Conservation (phyloP, 768 basidiomycete genomes). For the Saitozyma sp. region DNA sequence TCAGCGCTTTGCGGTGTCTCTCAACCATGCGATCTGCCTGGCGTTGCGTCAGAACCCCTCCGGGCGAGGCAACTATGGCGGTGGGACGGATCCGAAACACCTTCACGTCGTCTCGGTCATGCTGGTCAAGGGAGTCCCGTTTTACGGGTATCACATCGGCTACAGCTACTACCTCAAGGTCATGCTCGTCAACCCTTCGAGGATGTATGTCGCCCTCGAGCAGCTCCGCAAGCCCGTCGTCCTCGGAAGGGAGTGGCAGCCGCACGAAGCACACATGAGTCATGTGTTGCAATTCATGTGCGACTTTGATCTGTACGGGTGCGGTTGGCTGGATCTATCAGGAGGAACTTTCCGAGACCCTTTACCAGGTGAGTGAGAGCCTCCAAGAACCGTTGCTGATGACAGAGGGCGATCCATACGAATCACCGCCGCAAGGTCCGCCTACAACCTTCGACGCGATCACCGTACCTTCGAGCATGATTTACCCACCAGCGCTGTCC, state of each 20-base stretch:
- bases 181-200: slow-evolving; percentile 67
- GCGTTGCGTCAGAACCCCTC: slow-evolving; percentile 75
- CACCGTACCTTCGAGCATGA: slow-evolving; percentile 42
- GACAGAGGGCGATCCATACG: slow-evolving; percentile 47
- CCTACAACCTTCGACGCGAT: slow-evolving; percentile 38
- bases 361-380: slow-evolving; percentile 50
- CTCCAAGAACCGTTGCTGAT: background rate
- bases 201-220: slow-evolving; percentile 68
- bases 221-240: slow-evolving; percentile 80
- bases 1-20: slow-evolving; percentile 65
- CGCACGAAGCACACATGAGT: slow-evolving; percentile 88
- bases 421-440: slow-evolving; percentile 21
- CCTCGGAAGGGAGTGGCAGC: slow-evolving; percentile 71
- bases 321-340: slow-evolving; percentile 79
- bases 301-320: slow-evolving; percentile 92
- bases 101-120: slow-evolving; percentile 66
- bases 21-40: slow-evolving; percentile 82
- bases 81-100: slow-evolving; percentile 46
- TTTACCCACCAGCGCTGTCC: slow-evolving; percentile 35
- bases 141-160: slow-evolving; percentile 88
- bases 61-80: slow-evolving; percentile 55
- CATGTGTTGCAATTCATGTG: slow-evolving; percentile 88
- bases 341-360: slow-evolving; percentile 55
- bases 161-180: slow-evolving; percentile 89
- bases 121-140: slow-evolving; percentile 89